phyloP scores from a whole-genome alignment of 208 protist genomes.

The Wallacemonas sp. region DNA sequence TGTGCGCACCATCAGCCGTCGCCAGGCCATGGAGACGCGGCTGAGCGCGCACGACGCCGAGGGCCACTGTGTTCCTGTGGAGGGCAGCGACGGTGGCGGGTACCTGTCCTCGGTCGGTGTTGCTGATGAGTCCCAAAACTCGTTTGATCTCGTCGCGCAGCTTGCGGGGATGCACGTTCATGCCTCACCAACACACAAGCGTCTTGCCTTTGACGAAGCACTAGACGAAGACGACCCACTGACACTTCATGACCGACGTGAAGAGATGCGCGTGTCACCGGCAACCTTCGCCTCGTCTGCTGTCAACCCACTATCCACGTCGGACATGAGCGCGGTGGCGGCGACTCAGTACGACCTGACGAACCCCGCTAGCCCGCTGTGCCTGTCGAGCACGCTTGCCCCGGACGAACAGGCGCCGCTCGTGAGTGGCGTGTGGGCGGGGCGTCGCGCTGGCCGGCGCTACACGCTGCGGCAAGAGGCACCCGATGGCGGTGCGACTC shows the following conservation, averaged over 20 bases:
- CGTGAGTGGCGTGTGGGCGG: neutral
- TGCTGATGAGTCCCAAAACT: constrained; percentile 1
- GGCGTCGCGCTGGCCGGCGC: neutral
- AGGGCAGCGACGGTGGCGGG: neutral
- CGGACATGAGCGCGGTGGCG: neutral
- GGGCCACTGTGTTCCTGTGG: no score
- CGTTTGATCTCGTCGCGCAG: constrained; percentile 1
- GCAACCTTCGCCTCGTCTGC: no score
- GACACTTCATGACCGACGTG: neutral
- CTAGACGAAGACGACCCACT: constrained; percentile 22
- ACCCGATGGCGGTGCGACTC: neutral
- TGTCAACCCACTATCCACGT: no score
- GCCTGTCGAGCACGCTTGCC: neutral
- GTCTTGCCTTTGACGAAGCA: constrained; percentile 53
- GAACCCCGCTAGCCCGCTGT: neutral
- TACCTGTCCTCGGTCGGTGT: constrained; percentile 4
- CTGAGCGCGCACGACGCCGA: no score
- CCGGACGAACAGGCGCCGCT: neutral
- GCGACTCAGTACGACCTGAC: neutral
- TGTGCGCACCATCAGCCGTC: neutral
- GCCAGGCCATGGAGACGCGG: neutral
- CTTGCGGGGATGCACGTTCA: constrained; percentile 16
- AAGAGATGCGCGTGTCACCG: neutral
- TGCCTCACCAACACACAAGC: constrained; percentile 67
- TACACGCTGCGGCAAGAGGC: neutral